These are phyloP conservation scores for Rhizoclosmatium sp. DNA, from an alignment of 192 early-diverging fungal genomes.

Conservation along the genomic window DNA sequence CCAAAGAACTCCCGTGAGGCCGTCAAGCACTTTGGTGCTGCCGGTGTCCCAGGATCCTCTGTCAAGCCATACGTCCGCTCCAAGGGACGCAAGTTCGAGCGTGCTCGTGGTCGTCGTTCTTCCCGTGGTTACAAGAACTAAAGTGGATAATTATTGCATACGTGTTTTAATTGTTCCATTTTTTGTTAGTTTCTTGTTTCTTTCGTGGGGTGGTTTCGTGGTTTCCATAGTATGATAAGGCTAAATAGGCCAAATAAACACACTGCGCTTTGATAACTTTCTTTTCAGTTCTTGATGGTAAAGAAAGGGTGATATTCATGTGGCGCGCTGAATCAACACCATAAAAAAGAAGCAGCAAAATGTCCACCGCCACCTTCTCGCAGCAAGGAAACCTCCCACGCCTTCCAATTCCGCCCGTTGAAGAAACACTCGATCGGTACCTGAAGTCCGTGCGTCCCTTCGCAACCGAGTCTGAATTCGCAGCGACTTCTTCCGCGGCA, in stretches of 20 bases:
- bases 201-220: too few species aligned
- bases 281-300: background rate
- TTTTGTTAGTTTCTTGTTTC: too few species aligned
- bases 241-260: too few species aligned
- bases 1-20: conserved; percentile 93
- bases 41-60: conserved; percentile 69
- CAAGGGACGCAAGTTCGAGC: conserved; percentile 99
- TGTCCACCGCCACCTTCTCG: conserved; percentile 25
- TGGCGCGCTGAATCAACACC: background rate
- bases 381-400: conserved; percentile 71
- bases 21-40: conserved; percentile 98
- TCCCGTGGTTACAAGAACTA: conserved; percentile 95
- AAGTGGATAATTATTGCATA: background rate
- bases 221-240: too few species aligned
- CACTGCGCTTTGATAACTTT: background rate
- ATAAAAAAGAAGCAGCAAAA: conserved; percentile 4
- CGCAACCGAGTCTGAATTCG: conserved; percentile 73
- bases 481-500: conserved; percentile 69
- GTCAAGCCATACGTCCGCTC: conserved; percentile 90
- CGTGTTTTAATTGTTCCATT: too few species aligned
- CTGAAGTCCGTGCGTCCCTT: conserved; percentile 80
- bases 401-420: conserved; percentile 87
- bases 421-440: conserved; percentile 86
- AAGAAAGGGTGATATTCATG: background rate
- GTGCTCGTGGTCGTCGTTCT: conserved; percentile 98